Evolutionary conservation across 495 filamentous ascomycete species (phyloP).

Genomic region (Polyplosphaeria fusca): DNA sequence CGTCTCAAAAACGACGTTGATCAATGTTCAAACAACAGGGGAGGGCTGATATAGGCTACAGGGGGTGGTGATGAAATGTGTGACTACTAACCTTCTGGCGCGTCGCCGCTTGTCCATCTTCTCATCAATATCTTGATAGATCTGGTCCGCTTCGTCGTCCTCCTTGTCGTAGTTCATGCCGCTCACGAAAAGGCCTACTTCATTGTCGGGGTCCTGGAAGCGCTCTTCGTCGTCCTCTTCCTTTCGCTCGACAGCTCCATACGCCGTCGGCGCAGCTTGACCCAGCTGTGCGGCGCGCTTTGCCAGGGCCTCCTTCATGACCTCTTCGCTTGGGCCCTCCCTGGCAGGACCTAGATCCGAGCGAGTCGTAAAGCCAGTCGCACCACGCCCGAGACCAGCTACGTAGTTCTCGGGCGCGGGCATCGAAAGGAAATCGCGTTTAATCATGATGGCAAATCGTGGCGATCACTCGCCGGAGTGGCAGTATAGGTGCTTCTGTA

Average conservation of each 20-base stretch:
- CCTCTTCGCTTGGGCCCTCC: constrained; percentile 94
- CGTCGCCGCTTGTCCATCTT: constrained; percentile 89
- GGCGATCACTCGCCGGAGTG: background rate
- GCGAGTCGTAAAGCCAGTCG: constrained; percentile 95
- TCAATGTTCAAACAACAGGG: constrained; percentile 26
- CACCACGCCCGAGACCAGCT: constrained; percentile 93
- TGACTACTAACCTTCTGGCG: constrained; percentile 76
- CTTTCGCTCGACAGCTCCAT: constrained; percentile 73
- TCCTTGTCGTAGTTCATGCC: constrained; percentile 86
- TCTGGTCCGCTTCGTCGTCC: constrained; percentile 93
- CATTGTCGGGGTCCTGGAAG: constrained; percentile 95
- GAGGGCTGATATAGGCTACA: constrained; percentile 15
- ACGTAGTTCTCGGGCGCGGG: constrained; percentile 97
- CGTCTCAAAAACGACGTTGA: constrained; percentile 41
- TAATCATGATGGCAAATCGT: constrained; percentile 44
- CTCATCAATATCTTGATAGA: constrained; percentile 93
- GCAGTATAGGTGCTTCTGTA: too few species aligned
- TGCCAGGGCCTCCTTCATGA: constrained; percentile 94
- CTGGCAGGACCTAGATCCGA: constrained; percentile 95
- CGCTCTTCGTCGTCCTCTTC: constrained; percentile 75
- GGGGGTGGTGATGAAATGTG: constrained; percentile 31
- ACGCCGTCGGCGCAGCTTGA: constrained; percentile 72
- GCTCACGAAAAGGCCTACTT: constrained; percentile 90
- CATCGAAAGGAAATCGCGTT: constrained; percentile 85
- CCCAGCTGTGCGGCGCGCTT: constrained; percentile 86